Conservation (phyloP, 106 monocot genomes). For the Dioscorea alata region DNA sequence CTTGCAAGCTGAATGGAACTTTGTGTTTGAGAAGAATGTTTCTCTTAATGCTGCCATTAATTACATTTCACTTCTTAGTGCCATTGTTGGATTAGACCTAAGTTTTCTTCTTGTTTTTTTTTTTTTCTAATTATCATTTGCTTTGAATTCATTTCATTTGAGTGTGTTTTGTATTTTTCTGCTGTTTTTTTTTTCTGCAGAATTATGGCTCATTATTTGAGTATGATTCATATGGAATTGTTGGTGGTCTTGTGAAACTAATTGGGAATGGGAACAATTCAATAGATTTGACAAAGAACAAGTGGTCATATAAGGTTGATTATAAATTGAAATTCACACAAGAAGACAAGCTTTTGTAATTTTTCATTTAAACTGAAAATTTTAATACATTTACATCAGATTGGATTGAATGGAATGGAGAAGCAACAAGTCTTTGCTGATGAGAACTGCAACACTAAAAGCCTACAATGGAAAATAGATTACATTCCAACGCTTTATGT, state of each 20-base stretch:
- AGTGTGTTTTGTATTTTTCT: neutral
- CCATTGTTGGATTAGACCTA: conserved; percentile 76
- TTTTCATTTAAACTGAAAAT: neutral
- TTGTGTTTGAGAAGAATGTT: conserved; percentile 27
- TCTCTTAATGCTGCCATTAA: conserved; percentile 31
- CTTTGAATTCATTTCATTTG: neutral
- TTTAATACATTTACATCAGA: neutral
- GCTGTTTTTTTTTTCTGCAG: conserved; percentile 17
- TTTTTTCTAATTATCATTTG: neutral
- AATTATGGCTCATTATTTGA: conserved; percentile 74
- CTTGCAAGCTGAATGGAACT: conserved; percentile 28
- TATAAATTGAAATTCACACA: neutral
- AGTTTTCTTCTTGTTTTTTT: no score
- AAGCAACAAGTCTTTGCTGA: conserved; percentile 4
- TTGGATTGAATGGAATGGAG: conserved; percentile 32
- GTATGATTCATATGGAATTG: conserved; percentile 37
- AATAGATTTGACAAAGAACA: conserved; percentile 33
- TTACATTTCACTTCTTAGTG: conserved; percentile 59
- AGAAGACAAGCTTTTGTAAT: no score
- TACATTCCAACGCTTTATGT: conserved; percentile 14
- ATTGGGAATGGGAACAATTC: conserved; percentile 18
- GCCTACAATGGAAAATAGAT: conserved; percentile 17
- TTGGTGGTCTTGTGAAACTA: conserved; percentile 51
- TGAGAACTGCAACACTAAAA: neutral
- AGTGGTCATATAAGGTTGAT: conserved; percentile 67